These are phyloP conservation scores for Macrocybe gigantea DNA, from an alignment of 768 basidiomycete genomes.

Conservation along the genomic window DNA sequence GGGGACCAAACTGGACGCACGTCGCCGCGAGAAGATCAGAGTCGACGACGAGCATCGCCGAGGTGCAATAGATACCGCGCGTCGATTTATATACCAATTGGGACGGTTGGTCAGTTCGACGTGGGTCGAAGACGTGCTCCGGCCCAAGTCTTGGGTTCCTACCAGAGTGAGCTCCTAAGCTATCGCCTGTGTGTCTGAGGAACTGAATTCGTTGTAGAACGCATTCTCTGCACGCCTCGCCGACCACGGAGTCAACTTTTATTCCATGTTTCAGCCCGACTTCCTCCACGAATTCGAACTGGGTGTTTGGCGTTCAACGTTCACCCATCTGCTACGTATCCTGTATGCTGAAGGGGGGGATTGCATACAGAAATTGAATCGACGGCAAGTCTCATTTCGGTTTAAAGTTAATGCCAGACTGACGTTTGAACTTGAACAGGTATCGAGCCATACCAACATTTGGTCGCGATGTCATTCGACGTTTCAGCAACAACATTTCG, in stretches of 20 bases:
- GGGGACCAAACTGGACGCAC: conserved; percentile 5
- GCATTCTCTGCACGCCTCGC: conserved; percentile 21
- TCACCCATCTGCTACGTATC: conserved; percentile 25
- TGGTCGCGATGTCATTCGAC: conserved; percentile 14
- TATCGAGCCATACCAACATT: conserved; percentile 11
- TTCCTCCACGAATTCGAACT: conserved; percentile 31
- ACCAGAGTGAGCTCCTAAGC: conserved; percentile 15
- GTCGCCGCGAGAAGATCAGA: neutral
- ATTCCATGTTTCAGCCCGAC: conserved; percentile 19
- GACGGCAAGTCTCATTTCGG: neutral
- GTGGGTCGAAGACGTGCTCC: conserved; percentile 18
- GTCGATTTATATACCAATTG: conserved; percentile 20
- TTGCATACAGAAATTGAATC: neutral
- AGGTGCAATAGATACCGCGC: conserved; percentile 9
- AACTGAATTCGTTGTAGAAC: conserved; percentile 19
- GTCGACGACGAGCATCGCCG: conserved; percentile 3
- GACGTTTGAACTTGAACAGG: neutral
- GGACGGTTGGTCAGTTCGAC: conserved; percentile 17
- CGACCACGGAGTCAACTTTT: conserved; percentile 4
- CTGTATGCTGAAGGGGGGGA: conserved; percentile 8
- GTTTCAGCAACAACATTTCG: conserved; percentile 18
- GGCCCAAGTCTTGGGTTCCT: conserved; percentile 22
- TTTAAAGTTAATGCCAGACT: neutral
- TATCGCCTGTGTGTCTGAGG: neutral
- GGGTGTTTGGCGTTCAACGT: conserved; percentile 25